These are phyloP conservation scores for Colletotrichum acutatum DNA, from an alignment of 2,329 filamentous ascomycete genomes.

Conservation along the genomic window DNA sequence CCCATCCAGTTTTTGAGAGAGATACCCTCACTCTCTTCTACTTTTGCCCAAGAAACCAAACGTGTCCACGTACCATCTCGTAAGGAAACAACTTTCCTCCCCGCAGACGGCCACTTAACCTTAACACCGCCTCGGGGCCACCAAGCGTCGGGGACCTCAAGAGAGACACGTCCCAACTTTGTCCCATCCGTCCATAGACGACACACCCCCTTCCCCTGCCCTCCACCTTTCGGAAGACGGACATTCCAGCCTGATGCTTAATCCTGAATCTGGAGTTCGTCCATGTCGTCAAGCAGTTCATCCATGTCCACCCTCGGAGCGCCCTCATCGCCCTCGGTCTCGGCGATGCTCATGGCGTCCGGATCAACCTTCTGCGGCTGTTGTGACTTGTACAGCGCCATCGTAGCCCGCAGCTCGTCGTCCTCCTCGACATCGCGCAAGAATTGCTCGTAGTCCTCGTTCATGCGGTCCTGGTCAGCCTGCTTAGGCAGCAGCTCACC, in stretches of 20 bases:
- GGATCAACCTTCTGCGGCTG: slow-evolving; percentile 61
- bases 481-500: slow-evolving; percentile 88
- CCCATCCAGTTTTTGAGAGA: slow-evolving; percentile 18
- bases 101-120: slow-evolving; percentile 28
- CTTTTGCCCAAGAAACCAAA: slow-evolving; percentile 7
- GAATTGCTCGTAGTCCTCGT: slow-evolving; percentile 97
- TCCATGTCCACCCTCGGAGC: slow-evolving; percentile 80
- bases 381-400: slow-evolving; percentile 85
- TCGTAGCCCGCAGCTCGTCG: slow-evolving; percentile 82
- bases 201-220: background rate
- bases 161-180: background rate
- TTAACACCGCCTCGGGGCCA: slow-evolving; percentile 9
- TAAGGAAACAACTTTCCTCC: slow-evolving; percentile 1
- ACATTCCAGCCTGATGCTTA: background rate
- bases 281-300: slow-evolving; percentile 90
- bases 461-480: slow-evolving; percentile 86
- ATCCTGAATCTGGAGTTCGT: slow-evolving; percentile 82
- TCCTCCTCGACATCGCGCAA: slow-evolving; percentile 97
- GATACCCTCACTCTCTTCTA: slow-evolving; percentile 2
- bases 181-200: background rate
- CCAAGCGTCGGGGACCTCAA: background rate
- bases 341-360: slow-evolving; percentile 76
- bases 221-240: background rate
- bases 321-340: slow-evolving; percentile 71
- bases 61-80: background rate